Conservation (phyloP, 2,329 filamentous ascomycete genomes). For the Cytospora schulzeri region DNA sequence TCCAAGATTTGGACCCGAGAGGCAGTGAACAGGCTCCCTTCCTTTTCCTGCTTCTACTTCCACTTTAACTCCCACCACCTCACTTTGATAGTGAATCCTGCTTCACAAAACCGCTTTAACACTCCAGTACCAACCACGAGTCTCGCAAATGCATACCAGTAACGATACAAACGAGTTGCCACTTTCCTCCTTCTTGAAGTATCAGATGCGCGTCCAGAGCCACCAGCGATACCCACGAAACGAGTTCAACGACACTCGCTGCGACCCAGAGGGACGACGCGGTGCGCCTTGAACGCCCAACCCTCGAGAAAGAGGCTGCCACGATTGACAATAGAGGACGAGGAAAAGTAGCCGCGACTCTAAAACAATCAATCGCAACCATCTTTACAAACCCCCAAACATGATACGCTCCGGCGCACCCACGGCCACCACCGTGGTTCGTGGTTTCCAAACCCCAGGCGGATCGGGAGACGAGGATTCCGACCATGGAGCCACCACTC, state of each 20-base stretch:
- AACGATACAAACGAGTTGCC: slow-evolving; percentile 42
- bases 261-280: slow-evolving; percentile 62
- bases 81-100: slow-evolving; percentile 25
- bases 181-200: slow-evolving; percentile 53
- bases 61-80: slow-evolving; percentile 6
- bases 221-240: slow-evolving; percentile 52
- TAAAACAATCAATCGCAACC: background rate
- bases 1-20: slow-evolving; percentile 4
- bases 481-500: slow-evolving; percentile 44
- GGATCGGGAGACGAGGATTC: slow-evolving; percentile 62
- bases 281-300: slow-evolving; percentile 50
- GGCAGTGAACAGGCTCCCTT: background rate
- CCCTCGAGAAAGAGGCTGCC: slow-evolving; percentile 2
- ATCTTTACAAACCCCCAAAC: slow-evolving; percentile 25
- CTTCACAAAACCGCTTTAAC: slow-evolving; percentile 26
- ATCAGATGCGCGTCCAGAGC: slow-evolving; percentile 60
- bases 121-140: slow-evolving; percentile 28
- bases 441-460: slow-evolving; percentile 58
- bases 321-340: background rate
- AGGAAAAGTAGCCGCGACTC: background rate
- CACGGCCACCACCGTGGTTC: slow-evolving; percentile 54
- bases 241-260: slow-evolving; percentile 54
- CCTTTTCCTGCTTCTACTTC: slow-evolving; percentile 11
- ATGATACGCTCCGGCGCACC: slow-evolving; percentile 53
- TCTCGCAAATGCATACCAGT: slow-evolving; percentile 59